Evolutionary conservation across 164 flowering plant species (phyloP).

Genomic region (Cinnamomum micranthum): DNA sequence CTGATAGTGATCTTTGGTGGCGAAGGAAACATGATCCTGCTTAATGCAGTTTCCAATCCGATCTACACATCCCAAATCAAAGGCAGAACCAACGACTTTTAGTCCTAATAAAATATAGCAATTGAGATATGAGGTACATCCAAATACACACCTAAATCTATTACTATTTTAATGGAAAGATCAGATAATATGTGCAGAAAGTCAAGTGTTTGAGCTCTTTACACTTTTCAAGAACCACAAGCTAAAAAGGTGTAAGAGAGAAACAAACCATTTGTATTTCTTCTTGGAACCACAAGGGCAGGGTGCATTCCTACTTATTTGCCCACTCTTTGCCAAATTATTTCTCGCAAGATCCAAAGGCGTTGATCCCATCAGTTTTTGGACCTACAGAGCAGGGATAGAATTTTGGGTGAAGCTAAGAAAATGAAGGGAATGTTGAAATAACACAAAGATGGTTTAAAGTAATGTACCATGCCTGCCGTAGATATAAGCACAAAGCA

Average conservation of each 20-base stretch:
- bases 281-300: constrained; percentile 97
- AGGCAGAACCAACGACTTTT: too few relatives aligned
- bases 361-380: constrained; percentile 84
- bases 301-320: constrained; percentile 77
- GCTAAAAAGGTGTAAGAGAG: constrained; percentile 7
- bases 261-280: constrained; percentile 72
- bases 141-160: too few relatives aligned
- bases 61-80: too few relatives aligned
- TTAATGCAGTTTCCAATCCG: too few relatives aligned
- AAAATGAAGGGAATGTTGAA: neutral
- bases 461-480: neutral
- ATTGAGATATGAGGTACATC: too few relatives aligned
- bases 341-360: constrained; percentile 86
- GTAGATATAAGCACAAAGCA: neutral
- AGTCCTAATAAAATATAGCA: too few relatives aligned
- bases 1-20: too few relatives aligned
- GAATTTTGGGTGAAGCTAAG: neutral
- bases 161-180: too few relatives aligned
- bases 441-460: too few relatives aligned
- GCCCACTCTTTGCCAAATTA: constrained; percentile 89
- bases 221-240: neutral
- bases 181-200: too few relatives aligned
- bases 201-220: neutral
- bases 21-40: too few relatives aligned
- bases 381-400: constrained; percentile 46